Evolutionary conservation across 202 grass and related monocot species (phyloP).

Genomic region (Tripidium arundinaceum): DNA sequence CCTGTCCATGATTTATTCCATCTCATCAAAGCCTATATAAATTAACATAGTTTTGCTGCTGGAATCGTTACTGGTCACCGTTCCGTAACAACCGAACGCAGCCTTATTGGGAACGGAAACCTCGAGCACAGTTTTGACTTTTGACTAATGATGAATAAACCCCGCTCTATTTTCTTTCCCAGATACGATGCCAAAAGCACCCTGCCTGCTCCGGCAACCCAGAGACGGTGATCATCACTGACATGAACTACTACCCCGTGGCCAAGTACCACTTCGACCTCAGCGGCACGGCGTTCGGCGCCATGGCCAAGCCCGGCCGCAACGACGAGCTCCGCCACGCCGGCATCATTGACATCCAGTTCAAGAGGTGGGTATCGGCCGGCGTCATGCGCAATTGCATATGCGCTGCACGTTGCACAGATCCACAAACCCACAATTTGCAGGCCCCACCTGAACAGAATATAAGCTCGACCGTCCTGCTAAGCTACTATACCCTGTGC

Average conservation of each 20-base stretch:
- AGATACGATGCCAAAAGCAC: slow-evolving; percentile 55
- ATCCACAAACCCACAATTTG: neutral
- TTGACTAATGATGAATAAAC: neutral
- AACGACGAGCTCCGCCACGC: slow-evolving; percentile 61
- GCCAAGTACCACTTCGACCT: slow-evolving; percentile 84
- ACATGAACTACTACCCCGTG: slow-evolving; percentile 71
- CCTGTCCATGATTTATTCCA: too few species aligned
- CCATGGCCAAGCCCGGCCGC: slow-evolving; percentile 60
- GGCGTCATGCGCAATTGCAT: neutral
- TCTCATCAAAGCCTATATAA: too few species aligned
- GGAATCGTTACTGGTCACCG: too few species aligned
- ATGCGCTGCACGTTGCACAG: neutral
- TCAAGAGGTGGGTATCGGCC: slow-evolving; percentile 44
- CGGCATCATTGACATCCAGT: slow-evolving; percentile 79
- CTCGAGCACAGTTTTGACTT: neutral
- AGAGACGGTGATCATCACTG: slow-evolving; percentile 62
- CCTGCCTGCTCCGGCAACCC: slow-evolving; percentile 66
- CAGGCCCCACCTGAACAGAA: slow-evolving; percentile 5
- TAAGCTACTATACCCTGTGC: neutral
- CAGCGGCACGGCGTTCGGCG: slow-evolving; percentile 80
- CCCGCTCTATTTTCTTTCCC: neutral
- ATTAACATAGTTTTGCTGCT: too few species aligned
- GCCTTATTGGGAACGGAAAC: slow-evolving; percentile 7
- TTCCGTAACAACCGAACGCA: too few species aligned
- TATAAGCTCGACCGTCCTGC: neutral